Percentiles rank a stretch among this genome's conserved stretches.
Evolutionary conservation across 2,329 filamentous ascomycete species (phyloP).

Genomic region (Aureobasidium namibiae): DNA sequence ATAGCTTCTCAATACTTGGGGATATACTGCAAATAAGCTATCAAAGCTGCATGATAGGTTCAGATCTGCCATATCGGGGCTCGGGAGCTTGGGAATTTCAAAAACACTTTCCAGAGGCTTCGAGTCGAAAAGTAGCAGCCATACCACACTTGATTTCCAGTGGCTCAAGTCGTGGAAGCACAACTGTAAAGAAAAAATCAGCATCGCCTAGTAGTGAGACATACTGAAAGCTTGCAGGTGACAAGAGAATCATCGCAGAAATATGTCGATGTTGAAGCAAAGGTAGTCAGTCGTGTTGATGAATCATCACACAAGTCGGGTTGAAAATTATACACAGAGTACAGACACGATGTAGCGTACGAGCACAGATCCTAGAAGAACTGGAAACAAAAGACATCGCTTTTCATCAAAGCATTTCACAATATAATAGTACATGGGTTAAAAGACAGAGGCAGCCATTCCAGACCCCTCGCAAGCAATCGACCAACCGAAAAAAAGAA

Average conservation of each 20-base stretch:
- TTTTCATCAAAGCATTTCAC: not conserved
- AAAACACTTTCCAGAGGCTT: too few relatives aligned
- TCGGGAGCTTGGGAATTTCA: too few relatives aligned
- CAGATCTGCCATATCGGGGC: too few relatives aligned
- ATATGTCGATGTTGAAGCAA: not conserved
- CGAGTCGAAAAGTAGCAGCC: too few relatives aligned
- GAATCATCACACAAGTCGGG: not conserved
- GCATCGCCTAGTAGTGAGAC: too few relatives aligned
- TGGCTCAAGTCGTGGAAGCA: too few relatives aligned
- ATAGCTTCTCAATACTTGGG: not conserved
- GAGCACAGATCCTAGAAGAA: too few relatives aligned
- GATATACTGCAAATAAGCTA: not conserved
- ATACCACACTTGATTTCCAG: too few relatives aligned
- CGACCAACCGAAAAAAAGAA: not conserved
- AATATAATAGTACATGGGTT: conserved; percentile 8
- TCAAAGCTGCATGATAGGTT: not conserved
- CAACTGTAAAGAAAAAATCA: too few relatives aligned
- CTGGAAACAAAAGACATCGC: not conserved
- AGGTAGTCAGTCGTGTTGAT: not conserved
- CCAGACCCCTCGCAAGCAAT: not conserved
- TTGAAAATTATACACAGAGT: not conserved
- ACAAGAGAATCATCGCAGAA: not conserved
- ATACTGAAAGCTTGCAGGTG: too few relatives aligned
- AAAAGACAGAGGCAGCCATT: not conserved
- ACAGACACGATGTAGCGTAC: not conserved